These are phyloP conservation scores for Schrenkiella parvula DNA, from an alignment of 345 rosid genomes.

Conservation along the genomic window DNA sequence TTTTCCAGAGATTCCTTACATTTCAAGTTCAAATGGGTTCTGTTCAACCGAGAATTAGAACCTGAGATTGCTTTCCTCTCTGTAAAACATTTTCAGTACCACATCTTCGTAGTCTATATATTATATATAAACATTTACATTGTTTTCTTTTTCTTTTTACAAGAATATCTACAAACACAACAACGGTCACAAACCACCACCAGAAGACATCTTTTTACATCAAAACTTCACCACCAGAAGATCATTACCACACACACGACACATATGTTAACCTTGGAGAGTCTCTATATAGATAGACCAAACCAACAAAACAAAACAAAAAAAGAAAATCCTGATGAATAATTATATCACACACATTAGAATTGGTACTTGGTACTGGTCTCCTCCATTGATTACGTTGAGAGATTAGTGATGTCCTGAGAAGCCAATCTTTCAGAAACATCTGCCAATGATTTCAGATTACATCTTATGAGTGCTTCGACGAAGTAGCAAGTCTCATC, in stretches of 20 bases:
- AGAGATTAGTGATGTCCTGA: slow-evolving; percentile 34
- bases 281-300: neutral
- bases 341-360: neutral
- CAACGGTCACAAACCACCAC: slow-evolving; percentile 4
- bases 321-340: neutral
- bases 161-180: neutral
- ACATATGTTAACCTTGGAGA: neutral
- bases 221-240: neutral
- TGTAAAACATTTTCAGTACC: neutral
- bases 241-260: neutral
- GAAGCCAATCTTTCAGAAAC: slow-evolving; percentile 89
- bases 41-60: neutral
- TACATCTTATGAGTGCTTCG: slow-evolving; percentile 74
- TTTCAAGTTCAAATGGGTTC: no score
- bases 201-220: slow-evolving; percentile 6
- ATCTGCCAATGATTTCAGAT: slow-evolving; percentile 77
- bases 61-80: neutral
- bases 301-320: no score
- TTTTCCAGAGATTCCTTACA: no score
- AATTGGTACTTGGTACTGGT: neutral
- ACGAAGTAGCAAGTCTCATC: slow-evolving; percentile 93
- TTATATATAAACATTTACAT: neutral
- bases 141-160: neutral
- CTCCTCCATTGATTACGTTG: neutral
- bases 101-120: no score